Evolutionary conservation across 2,329 filamentous ascomycete genomes (phyloP).

Genomic region (Colletotrichum sp.): DNA sequence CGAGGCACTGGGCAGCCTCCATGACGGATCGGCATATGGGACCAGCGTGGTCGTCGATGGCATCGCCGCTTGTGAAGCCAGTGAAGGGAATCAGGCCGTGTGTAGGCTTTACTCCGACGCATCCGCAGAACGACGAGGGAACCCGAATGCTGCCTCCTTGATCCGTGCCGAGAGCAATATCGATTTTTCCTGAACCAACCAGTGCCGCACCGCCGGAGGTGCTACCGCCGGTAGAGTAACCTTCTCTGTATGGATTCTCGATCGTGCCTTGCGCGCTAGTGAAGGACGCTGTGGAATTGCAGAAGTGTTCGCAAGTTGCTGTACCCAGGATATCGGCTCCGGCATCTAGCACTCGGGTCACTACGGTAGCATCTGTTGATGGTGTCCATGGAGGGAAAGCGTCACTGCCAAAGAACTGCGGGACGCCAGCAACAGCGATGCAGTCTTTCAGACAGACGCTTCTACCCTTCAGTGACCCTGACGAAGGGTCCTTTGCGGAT

Average conservation of each 20-base stretch:
- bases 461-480: constrained; percentile 41
- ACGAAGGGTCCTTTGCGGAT: not conserved
- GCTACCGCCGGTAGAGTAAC: constrained; percentile 55
- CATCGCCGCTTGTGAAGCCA: constrained; percentile 51
- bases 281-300: constrained; percentile 51
- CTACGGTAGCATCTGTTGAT: constrained; percentile 57
- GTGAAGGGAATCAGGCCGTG: constrained; percentile 57
- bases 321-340: constrained; percentile 56
- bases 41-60: constrained; percentile 56
- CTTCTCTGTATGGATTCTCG: constrained; percentile 47
- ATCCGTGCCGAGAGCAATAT: constrained; percentile 53
- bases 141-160: constrained; percentile 53
- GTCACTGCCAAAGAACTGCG: constrained; percentile 58
- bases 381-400: constrained; percentile 55
- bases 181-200: constrained; percentile 46
- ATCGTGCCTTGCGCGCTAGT: constrained; percentile 51
- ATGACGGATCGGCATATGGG: constrained; percentile 45
- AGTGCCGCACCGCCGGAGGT: constrained; percentile 52
- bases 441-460: constrained; percentile 59
- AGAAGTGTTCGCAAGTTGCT: constrained; percentile 59
- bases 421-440: constrained; percentile 58
- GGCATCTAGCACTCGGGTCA: constrained; percentile 53
- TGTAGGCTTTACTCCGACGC: constrained; percentile 56
- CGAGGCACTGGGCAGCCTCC: constrained; percentile 46
- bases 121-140: constrained; percentile 44